Evolutionary conservation across 1,284 basidiomycete species (phyloP).

Genomic region (Puccinia novopanici): DNA sequence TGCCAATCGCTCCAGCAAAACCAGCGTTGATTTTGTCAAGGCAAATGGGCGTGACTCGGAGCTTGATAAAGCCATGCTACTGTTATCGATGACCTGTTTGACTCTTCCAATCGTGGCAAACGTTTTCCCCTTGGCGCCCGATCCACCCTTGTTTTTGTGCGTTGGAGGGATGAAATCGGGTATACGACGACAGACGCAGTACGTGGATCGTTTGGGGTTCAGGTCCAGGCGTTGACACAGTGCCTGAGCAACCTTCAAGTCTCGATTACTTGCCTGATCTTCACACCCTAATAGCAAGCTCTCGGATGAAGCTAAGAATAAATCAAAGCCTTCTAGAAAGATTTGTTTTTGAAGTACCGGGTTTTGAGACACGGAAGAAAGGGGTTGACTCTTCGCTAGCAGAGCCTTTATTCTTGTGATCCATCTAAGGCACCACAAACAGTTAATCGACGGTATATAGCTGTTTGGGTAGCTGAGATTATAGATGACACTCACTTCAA

Average conservation of each 20-base stretch:
- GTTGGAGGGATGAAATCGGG: no score
- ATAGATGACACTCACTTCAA: no score
- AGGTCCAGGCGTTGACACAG: slow-evolving; percentile 71
- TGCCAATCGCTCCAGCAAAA: slow-evolving; percentile 78
- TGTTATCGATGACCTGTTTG: slow-evolving; percentile 51
- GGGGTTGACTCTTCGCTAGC: slow-evolving; percentile 24
- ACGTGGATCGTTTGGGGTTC: slow-evolving; percentile 66
- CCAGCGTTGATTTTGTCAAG: slow-evolving; percentile 80
- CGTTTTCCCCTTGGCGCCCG: no score
- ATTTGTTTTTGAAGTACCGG: slow-evolving; percentile 83
- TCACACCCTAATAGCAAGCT: slow-evolving; percentile 64
- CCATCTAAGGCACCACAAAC: slow-evolving; percentile 65
- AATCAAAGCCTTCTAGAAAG: slow-evolving; percentile 83
- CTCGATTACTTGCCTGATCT: slow-evolving; percentile 64
- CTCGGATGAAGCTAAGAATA: slow-evolving; percentile 76
- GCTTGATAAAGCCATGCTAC: slow-evolving; percentile 47
- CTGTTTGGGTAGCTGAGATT: no score
- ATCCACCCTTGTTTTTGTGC: no score
- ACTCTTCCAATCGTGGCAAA: slow-evolving; percentile 62
- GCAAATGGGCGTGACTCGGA: slow-evolving; percentile 70
- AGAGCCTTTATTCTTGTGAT: slow-evolving; percentile 39
- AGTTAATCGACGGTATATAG: no score
- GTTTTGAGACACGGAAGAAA: no score
- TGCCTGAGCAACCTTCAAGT: slow-evolving; percentile 57
- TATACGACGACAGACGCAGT: slow-evolving; percentile 63